Evolutionary conservation across 441 rosid species (phyloP).

Genomic region (Bruguiera hainesii): DNA sequence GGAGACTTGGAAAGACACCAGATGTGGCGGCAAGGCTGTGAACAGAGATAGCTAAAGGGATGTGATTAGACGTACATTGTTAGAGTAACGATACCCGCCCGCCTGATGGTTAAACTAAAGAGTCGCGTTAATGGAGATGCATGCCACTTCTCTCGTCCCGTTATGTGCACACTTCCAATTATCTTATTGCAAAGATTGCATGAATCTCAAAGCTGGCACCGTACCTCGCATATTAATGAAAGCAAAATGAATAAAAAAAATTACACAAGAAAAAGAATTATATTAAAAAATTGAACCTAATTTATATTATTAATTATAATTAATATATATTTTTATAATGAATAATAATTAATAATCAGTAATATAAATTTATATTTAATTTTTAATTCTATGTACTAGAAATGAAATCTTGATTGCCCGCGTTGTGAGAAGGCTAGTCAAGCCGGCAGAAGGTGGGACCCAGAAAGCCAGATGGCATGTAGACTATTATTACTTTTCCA

Average conservation of each 20-base stretch:
- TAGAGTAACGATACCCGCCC: conserved; percentile 12
- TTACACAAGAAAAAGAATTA: no score
- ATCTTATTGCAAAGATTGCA: neutral
- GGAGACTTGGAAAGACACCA: neutral
- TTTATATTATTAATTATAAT: no score
- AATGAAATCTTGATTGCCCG: neutral
- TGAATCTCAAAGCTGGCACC: conserved; percentile 33
- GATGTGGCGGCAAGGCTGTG: neutral
- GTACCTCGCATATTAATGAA: conserved; percentile 21
- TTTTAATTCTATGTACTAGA: no score
- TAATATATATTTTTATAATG: no score
- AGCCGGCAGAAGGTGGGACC: conserved; percentile 22
- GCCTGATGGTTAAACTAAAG: conserved; percentile 20
- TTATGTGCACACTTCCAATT: neutral
- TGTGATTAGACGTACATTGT: neutral
- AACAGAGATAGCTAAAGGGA: neutral
- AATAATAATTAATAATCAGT: no score
- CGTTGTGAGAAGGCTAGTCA: neutral
- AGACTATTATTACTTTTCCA: conserved; percentile 17
- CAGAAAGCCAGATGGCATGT: conserved; percentile 15
- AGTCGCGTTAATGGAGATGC: conserved; percentile 35
- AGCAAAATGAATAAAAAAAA: neutral
- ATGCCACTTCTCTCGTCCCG: conserved; percentile 22
- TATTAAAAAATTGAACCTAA: no score
- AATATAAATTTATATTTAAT: no score